Conservation (phyloP, 768 basidiomycete species). For the Mycena kentingensis region DNA sequence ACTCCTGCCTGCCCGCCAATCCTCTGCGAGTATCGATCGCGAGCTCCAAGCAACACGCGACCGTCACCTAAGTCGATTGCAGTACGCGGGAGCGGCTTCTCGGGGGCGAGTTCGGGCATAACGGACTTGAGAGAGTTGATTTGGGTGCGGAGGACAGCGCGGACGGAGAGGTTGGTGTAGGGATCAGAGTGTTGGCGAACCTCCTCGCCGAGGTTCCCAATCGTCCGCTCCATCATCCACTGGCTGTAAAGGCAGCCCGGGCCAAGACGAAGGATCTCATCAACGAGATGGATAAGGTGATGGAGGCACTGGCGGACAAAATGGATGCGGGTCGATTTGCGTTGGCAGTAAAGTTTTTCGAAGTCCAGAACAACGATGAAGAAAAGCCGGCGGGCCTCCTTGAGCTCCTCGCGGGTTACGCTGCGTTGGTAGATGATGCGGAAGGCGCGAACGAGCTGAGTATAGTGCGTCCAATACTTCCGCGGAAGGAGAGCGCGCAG, state of each 20-base stretch:
- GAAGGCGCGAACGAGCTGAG: slow-evolving; percentile 23
- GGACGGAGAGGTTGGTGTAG: too few species aligned
- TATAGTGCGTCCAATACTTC: slow-evolving; percentile 23
- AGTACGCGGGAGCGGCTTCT: neutral
- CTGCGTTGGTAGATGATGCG: too few species aligned
- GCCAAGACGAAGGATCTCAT: neutral
- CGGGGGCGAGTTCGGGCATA: slow-evolving; percentile 15
- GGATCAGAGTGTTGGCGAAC: too few species aligned
- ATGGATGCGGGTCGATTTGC: neutral
- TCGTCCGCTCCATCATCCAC: slow-evolving; percentile 17
- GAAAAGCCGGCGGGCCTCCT: neutral
- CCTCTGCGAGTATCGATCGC: slow-evolving; percentile 8
- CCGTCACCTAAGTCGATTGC: slow-evolving; percentile 13
- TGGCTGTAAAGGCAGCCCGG: slow-evolving; percentile 1
- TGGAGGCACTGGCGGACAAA: slow-evolving; percentile 12
- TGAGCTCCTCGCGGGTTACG: neutral
- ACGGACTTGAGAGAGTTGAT: slow-evolving; percentile 15
- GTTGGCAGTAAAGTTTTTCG: slow-evolving; percentile 7
- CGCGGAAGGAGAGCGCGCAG: slow-evolving; percentile 20
- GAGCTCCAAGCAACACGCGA: slow-evolving; percentile 11
- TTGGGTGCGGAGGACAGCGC: slow-evolving; percentile 5
- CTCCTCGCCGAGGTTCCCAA: too few species aligned
- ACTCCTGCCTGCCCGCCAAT: neutral
- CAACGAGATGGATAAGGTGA: slow-evolving; percentile 1
- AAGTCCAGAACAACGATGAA: slow-evolving; percentile 2